phyloP scores from a whole-genome alignment of 2,329 filamentous ascomycete species.

The Penicillium olsonii region DNA sequence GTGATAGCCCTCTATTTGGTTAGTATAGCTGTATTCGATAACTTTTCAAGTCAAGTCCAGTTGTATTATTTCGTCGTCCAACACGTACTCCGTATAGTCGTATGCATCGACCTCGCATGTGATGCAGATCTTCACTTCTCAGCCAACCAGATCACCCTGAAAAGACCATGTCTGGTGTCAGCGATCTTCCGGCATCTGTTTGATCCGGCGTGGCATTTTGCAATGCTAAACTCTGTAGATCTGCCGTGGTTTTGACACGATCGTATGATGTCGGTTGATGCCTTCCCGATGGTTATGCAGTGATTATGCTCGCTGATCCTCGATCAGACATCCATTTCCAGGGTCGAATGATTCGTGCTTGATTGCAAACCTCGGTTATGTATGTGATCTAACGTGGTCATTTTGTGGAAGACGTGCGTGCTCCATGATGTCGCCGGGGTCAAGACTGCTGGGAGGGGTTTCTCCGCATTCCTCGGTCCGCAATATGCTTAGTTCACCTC shows the following conservation, averaged over 20 bases:
- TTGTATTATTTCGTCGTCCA: too few relatives aligned
- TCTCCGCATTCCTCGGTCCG: slow-evolving; percentile 24
- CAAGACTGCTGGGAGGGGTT: background rate
- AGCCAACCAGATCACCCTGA: slow-evolving; percentile 8
- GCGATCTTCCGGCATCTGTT: slow-evolving; percentile 3
- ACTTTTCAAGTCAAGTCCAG: too few relatives aligned
- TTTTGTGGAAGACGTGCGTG: background rate
- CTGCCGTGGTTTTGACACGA: background rate
- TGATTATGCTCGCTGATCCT: too few relatives aligned
- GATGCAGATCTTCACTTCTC: slow-evolving; percentile 4
- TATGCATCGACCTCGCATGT: slow-evolving; percentile 5
- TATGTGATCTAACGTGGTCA: slow-evolving; percentile 1
- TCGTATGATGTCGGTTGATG: slow-evolving; percentile 19
- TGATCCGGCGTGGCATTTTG: background rate
- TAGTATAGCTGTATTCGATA: too few relatives aligned
- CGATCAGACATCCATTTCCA: too few relatives aligned
- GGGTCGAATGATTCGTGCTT: slow-evolving; percentile 4
- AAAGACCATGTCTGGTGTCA: background rate
- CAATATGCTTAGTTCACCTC: background rate
- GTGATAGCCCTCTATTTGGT: background rate
- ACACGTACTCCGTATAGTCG: background rate
- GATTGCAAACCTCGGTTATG: slow-evolving; percentile 17
- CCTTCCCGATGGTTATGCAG: slow-evolving; percentile 11
- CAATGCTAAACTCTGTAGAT: background rate
- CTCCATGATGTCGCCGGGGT: background rate